Base-by-base conservation (phyloP, 2,329 filamentous ascomycete species). In the Lomentospora prolificans region DNA sequence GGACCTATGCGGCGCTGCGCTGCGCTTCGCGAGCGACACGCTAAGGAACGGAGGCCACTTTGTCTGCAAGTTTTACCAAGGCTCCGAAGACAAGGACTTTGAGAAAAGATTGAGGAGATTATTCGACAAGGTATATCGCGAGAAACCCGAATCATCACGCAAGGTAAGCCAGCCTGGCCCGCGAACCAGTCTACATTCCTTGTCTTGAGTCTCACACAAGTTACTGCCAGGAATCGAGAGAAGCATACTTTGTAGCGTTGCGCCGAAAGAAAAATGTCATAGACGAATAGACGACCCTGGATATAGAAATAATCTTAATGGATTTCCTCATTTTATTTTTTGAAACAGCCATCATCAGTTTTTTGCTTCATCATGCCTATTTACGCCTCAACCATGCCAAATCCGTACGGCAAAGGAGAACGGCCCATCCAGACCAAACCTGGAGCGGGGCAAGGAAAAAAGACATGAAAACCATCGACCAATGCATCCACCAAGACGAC, bases 51-150 rank as follows among this genome's bases (percentile, higher is more conserved):
- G 89, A 19, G 94, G 95, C 1, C 87, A 95, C 67, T 96, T 99
- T 63, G 80, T 99, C 48, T 96, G 92, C 79, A 99, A 99, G 70
- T 99, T 95, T 70, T 99, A 97, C 69, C 89, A 95, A 68, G 94
- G 94, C 3, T 69, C 78, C 4, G 91, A 96, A 69, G 92, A 97
- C 65, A 91, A 88, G 70, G 75, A 74, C 1, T 71, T 99, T 9
- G 90, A 96, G 72, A 76, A 72, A 59, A 81, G 82, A 62, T 75
- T 99, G 41, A 89, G 81, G 67, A 81, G 78, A 51, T 73, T 96
- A 63, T 99, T 99, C 66, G 72, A 75, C 17, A 88, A 82, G 62
- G 94, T 99, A 2, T 77, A 87, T 64, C 79, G 91, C 58, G 87
- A 95, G 68, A 99, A 99, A 70, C 94, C 95, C 1, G 87, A 95